Evolutionary conservation across 768 basidiomycete genomes (phyloP), one percentile per base, ranked within the genome.

Genomic region (Pleurotus citrinopileatus): DNA sequence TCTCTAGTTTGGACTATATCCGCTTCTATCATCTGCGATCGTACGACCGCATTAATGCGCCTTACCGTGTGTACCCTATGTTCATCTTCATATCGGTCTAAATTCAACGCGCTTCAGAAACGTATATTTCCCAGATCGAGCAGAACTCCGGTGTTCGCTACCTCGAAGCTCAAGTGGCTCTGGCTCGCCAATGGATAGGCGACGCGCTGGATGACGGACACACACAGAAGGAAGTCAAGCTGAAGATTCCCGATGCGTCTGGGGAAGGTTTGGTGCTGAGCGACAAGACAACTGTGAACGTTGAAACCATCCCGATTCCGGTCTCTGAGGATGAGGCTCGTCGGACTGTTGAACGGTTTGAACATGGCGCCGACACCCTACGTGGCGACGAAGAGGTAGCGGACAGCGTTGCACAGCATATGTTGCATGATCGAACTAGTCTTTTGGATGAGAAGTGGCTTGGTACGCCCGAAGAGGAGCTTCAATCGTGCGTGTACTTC

Each of bases 11-110:
- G 71, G 86, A 94, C 54, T 94, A 88, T 65, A 89, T 97, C 60
- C 81, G 86, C 9, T 93, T 97, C 78, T 98, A 91, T 73, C 94
- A 98, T 70, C 77, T 99, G 22, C 82, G 97, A 26, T 75, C 87
- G 1, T 99, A 95, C 65, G 95, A 98, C 64, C 78, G 94, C 22
- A 91, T 95, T 63, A 94, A 94, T 63, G 86, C 87, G 0, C 88
- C 91, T 1, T 67, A 73, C 57, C 70, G 86, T 85, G 56, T 63
- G 80, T 65, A 40, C 13, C 9, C 20, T n/a, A 19, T 10, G 12
- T 38, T 26, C 12, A 12, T 20, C n/a, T 15, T 10, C 20, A 23
- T 37, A 40, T 22, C 13, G 53, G 13, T 32, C 8, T 36, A 27
- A 32, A 8, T 48, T 59, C 42, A 42, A 29, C 5, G n/a, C 2